phyloP scores from a whole-genome alignment of 371 early-diverging fungal species.

The Gilbertella persicaria region DNA sequence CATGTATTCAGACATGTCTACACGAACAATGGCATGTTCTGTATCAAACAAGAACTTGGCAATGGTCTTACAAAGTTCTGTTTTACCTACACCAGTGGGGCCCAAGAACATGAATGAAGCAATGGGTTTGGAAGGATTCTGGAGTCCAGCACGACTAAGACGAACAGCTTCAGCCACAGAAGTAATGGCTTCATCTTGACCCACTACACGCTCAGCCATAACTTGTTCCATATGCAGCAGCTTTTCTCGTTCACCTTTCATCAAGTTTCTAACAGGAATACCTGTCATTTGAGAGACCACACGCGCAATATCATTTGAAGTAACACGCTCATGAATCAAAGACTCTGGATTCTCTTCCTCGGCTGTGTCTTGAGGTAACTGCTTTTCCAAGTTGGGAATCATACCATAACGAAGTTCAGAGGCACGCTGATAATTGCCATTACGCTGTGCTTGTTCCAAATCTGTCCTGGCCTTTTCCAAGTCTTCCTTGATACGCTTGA shows the following conservation, averaged over 20 bases:
- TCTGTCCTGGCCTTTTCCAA: slow-evolving; percentile 80
- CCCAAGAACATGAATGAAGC: slow-evolving; percentile 93
- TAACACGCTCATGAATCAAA: slow-evolving; percentile 84
- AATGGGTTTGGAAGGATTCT: slow-evolving; percentile 72
- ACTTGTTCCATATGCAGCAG: slow-evolving; percentile 77
- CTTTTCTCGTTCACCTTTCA: slow-evolving; percentile 83
- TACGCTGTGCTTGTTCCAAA: slow-evolving; percentile 70
- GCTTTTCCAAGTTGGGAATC: slow-evolving; percentile 83
- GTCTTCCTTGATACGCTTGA: slow-evolving; percentile 70
- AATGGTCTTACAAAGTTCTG: slow-evolving; percentile 91
- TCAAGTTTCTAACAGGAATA: slow-evolving; percentile 81
- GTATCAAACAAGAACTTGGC: slow-evolving; percentile 88
- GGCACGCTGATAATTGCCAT: slow-evolving; percentile 75
- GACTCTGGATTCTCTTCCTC: slow-evolving; percentile 61
- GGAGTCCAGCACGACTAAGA: slow-evolving; percentile 73
- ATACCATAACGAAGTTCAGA: slow-evolving; percentile 85
- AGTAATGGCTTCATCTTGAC: slow-evolving; percentile 77
- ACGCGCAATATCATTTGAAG: slow-evolving; percentile 83
- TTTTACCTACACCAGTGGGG: slow-evolving; percentile 91
- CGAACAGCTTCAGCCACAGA: slow-evolving; percentile 85
- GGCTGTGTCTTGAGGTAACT: slow-evolving; percentile 57
- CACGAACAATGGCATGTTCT: slow-evolving; percentile 82
- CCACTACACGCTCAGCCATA: slow-evolving; percentile 77
- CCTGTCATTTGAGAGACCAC: slow-evolving; percentile 88
- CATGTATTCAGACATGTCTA: slow-evolving; percentile 95